phyloP scores from a whole-genome alignment of 768 basidiomycete species.

The Lepiota venenata region DNA sequence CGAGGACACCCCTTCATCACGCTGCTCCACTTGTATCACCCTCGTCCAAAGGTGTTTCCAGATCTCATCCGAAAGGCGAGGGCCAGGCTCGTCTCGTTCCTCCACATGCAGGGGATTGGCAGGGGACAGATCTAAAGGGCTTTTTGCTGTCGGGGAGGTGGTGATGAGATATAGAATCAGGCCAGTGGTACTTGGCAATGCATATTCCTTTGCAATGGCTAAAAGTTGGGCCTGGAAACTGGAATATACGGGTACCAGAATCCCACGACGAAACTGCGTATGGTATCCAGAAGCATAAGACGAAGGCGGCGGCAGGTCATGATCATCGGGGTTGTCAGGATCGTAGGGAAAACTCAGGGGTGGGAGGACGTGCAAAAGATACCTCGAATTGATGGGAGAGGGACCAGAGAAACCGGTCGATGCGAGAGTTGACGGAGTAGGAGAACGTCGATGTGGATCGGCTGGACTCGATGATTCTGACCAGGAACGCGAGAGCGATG shows the following conservation, averaged over 20 bases:
- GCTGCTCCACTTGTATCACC: slow-evolving; percentile 59
- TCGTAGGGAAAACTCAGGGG: slow-evolving; percentile 71
- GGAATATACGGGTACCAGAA: slow-evolving; percentile 82
- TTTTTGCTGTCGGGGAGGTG: slow-evolving; percentile 14
- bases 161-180: slow-evolving; percentile 78
- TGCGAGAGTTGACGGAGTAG: slow-evolving; percentile 46
- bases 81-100: slow-evolving; percentile 59
- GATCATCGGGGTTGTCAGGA: slow-evolving; percentile 35
- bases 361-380: slow-evolving; percentile 81
- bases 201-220: slow-evolving; percentile 92
- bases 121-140: slow-evolving; percentile 13
- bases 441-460: slow-evolving; percentile 44
- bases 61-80: slow-evolving; percentile 80
- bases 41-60: slow-evolving; percentile 87
- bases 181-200: slow-evolving; percentile 82
- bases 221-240: slow-evolving; percentile 79
- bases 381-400: slow-evolving; percentile 53
- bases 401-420: slow-evolving; percentile 31
- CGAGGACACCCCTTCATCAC: slow-evolving; percentile 37
- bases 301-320: slow-evolving; percentile 50
- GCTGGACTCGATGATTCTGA: slow-evolving; percentile 27
- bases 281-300: slow-evolving; percentile 71
- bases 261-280: slow-evolving; percentile 76
- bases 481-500: slow-evolving; percentile 29
- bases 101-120: slow-evolving; percentile 19